Evolutionary conservation across 2,329 filamentous ascomycete genomes (phyloP).

Genomic region (Epichloe uncinata): DNA sequence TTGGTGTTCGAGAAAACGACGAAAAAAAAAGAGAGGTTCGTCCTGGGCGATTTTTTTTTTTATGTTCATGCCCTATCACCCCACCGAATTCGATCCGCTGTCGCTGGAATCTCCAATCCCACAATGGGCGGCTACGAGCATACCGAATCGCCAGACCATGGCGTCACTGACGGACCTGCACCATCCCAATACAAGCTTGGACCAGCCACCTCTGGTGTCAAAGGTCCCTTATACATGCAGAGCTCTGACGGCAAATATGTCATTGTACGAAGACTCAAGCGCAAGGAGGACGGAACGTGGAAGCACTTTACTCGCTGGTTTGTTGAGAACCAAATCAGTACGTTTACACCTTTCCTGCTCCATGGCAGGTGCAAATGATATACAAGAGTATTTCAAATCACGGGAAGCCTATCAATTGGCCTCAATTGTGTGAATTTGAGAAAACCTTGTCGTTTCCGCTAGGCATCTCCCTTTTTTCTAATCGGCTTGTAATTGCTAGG

Average conservation of each 20-base stretch:
- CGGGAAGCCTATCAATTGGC: background rate
- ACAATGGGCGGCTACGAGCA: slow-evolving; percentile 4
- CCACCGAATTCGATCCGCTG: slow-evolving; percentile 1
- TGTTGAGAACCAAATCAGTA: slow-evolving; percentile 71
- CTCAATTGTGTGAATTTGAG: background rate
- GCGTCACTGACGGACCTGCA: slow-evolving; percentile 10
- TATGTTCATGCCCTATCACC: background rate
- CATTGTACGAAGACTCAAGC: slow-evolving; percentile 43
- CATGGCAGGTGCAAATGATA: slow-evolving; percentile 2
- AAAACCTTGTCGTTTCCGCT: background rate
- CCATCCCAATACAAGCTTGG: slow-evolving; percentile 18
- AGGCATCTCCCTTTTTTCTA: slow-evolving; percentile 5
- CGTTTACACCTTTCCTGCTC: slow-evolving; percentile 16
- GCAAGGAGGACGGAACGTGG: slow-evolving; percentile 48
- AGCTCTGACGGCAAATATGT: slow-evolving; percentile 36
- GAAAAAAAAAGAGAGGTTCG: background rate
- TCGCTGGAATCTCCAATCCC: background rate
- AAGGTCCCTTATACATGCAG: slow-evolving; percentile 45
- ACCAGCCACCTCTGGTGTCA: slow-evolving; percentile 1
- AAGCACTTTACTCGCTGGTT: slow-evolving; percentile 54
- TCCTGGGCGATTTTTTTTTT: background rate
- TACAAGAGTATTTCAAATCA: background rate
- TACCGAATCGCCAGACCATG: slow-evolving; percentile 7
- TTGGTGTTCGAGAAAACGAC: background rate
- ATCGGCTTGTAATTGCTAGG: slow-evolving; percentile 27